Percentiles rank a stretch among this genome's conserved stretches.
phyloP scores from a whole-genome alignment of 1,284 basidiomycete species.

The Mycena sp. region DNA sequence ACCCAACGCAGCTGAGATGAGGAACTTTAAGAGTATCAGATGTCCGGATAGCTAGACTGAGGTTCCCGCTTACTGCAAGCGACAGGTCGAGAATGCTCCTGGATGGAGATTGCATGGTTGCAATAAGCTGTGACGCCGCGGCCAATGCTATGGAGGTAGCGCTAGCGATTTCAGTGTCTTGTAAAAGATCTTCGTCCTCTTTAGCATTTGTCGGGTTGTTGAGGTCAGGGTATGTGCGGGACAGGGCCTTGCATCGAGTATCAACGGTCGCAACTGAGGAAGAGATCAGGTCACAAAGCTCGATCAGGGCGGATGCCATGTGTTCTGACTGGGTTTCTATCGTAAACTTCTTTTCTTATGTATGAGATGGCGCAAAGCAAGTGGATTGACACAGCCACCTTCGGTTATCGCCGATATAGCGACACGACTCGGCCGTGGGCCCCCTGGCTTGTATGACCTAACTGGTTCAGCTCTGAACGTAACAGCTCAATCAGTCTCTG shows the following conservation, averaged over 20 bases:
- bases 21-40: background rate
- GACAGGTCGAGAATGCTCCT: conserved; percentile 1
- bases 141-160: conserved; percentile 7
- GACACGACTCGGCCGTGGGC: no score
- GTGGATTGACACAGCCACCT: no score
- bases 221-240: conserved; percentile 11
- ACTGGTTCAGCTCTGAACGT: no score
- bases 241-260: conserved; percentile 13
- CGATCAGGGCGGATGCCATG: conserved; percentile 14
- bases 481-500: no score
- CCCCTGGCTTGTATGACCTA: no score
- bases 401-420: no score
- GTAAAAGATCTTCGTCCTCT: background rate
- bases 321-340: no score
- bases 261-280: conserved; percentile 2
- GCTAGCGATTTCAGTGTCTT: background rate
- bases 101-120: background rate
- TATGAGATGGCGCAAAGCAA: no score
- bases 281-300: conserved; percentile 3
- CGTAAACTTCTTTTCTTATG: no score
- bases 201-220: background rate
- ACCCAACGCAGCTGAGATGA: conserved; percentile 12
- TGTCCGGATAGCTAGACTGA: no score
- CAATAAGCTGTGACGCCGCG: conserved; percentile 14
- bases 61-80: background rate